A percentile compares a stretch with the other conserved stretches of the same genome.
Evolutionary conservation across 2,329 filamentous ascomycete genomes (phyloP).

Genomic region (Penicillium rolfsii): DNA sequence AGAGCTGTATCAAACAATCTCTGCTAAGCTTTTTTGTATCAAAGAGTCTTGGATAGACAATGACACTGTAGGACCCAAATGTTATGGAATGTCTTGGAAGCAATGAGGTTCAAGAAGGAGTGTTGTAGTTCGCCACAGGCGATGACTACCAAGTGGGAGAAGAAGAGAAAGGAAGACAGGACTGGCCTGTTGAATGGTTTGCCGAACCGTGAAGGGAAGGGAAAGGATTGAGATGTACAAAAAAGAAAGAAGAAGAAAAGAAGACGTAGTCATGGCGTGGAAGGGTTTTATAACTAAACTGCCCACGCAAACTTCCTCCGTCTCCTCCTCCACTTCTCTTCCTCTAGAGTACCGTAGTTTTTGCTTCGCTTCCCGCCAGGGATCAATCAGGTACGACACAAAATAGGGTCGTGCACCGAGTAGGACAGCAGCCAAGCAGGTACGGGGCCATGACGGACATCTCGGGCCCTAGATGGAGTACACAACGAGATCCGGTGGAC

Average conservation of each 20-base stretch:
- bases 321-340: neutral
- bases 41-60: neutral
- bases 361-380: neutral
- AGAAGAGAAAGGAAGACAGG: constrained; percentile 39
- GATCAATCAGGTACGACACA: constrained; percentile 9
- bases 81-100: constrained; percentile 7
- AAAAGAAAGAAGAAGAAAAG: constrained; percentile 20
- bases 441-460: neutral
- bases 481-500: constrained; percentile 3
- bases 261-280: constrained; percentile 20
- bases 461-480: neutral
- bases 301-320: neutral
- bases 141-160: constrained; percentile 31
- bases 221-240: constrained; percentile 28
- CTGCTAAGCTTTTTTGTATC: constrained; percentile 12
- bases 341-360: neutral
- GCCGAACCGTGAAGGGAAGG: constrained; percentile 32
- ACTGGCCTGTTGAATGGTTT: constrained; percentile 37
- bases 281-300: constrained; percentile 29
- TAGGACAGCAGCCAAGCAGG: neutral
- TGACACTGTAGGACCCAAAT: constrained; percentile 2
- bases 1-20: constrained; percentile 14
- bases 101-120: constrained; percentile 28
- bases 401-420: constrained; percentile 6
- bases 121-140: constrained; percentile 41